A percentile compares a stretch with the other conserved stretches of the same genome.
These are phyloP conservation scores for Zymoseptoria crescenta DNA, from an alignment of 2,329 filamentous ascomycete species.

Conservation along the genomic window DNA sequence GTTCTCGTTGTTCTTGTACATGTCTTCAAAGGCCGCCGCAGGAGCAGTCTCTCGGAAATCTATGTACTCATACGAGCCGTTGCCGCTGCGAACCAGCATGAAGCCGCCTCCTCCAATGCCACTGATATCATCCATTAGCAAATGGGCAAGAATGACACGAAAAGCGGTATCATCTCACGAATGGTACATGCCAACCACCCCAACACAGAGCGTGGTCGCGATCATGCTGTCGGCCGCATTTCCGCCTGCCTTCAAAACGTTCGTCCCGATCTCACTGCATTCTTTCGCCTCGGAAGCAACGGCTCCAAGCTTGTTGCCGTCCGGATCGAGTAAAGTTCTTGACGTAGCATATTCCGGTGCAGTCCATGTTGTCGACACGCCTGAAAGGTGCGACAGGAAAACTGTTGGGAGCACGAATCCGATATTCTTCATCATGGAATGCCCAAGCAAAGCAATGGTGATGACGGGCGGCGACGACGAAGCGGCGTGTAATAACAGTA, in stretches of 20 bases:
- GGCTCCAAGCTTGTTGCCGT: slow-evolving; percentile 32
- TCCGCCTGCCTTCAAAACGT: slow-evolving; percentile 42
- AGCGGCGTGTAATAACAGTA: neutral
- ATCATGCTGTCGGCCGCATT: slow-evolving; percentile 45
- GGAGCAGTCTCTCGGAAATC: slow-evolving; percentile 89
- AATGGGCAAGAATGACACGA: slow-evolving; percentile 9
- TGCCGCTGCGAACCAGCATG: slow-evolving; percentile 35
- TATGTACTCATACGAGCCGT: slow-evolving; percentile 75
- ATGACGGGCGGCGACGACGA: neutral
- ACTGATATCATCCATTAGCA: slow-evolving; percentile 19
- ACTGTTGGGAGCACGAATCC: slow-evolving; percentile 9
- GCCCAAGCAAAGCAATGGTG: neutral
- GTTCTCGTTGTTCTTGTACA: slow-evolving; percentile 66
- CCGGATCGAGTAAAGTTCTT: slow-evolving; percentile 11
- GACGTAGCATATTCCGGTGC: slow-evolving; percentile 6
- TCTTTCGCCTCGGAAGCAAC: slow-evolving; percentile 40
- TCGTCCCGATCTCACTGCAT: slow-evolving; percentile 41
- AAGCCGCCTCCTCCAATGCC: slow-evolving; percentile 90
- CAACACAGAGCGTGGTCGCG: slow-evolving; percentile 41
- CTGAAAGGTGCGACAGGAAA: slow-evolving; percentile 13
- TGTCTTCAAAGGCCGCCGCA: slow-evolving; percentile 69
- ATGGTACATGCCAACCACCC: slow-evolving; percentile 42
- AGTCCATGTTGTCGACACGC: slow-evolving; percentile 10
- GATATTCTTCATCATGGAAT: slow-evolving; percentile 12
- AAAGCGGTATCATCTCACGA: slow-evolving; percentile 4